Percentiles rank a stretch among this genome's conserved stretches.
These are phyloP conservation scores for Fusarium sambucinum DNA, from an alignment of 2,329 filamentous ascomycete species.

Conservation along the genomic window DNA sequence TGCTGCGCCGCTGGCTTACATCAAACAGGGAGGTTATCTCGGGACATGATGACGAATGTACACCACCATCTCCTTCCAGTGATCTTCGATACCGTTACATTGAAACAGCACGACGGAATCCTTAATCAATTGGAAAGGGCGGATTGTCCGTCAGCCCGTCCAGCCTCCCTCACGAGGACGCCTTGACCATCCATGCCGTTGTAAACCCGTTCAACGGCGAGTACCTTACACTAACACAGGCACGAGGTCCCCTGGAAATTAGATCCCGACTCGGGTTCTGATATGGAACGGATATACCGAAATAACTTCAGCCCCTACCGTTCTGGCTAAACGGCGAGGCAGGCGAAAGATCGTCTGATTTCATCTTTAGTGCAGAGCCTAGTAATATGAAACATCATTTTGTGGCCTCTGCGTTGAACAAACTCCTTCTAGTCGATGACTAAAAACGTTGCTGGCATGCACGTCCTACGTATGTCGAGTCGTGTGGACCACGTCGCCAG, in stretches of 20 bases:
- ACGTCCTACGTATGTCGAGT: constrained; percentile 36
- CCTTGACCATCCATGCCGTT: constrained; percentile 30
- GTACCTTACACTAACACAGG: constrained; percentile 6
- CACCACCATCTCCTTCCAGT: constrained; percentile 2
- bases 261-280: constrained; percentile 2
- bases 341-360: constrained; percentile 31
- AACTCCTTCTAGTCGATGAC: constrained; percentile 3
- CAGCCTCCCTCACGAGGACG: constrained; percentile 16
- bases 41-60: constrained; percentile 8
- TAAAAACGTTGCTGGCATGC: constrained; percentile 4
- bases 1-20: constrained; percentile 24
- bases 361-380: constrained; percentile 11
- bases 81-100: constrained; percentile 36
- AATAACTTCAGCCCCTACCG: constrained; percentile 12
- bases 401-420: constrained; percentile 20
- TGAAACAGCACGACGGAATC: constrained; percentile 1
- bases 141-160: constrained; percentile 1
- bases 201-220: constrained; percentile 20
- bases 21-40: constrained; percentile 14
- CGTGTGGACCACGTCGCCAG: constrained; percentile 40
- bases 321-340: constrained; percentile 24
- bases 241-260: neutral
- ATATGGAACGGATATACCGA: constrained; percentile 11
- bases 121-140: constrained; percentile 13
- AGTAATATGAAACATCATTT: constrained; percentile 33